These are phyloP conservation scores for Trametes villosa DNA, from an alignment of 768 basidiomycete genomes.

Conservation along the genomic window DNA sequence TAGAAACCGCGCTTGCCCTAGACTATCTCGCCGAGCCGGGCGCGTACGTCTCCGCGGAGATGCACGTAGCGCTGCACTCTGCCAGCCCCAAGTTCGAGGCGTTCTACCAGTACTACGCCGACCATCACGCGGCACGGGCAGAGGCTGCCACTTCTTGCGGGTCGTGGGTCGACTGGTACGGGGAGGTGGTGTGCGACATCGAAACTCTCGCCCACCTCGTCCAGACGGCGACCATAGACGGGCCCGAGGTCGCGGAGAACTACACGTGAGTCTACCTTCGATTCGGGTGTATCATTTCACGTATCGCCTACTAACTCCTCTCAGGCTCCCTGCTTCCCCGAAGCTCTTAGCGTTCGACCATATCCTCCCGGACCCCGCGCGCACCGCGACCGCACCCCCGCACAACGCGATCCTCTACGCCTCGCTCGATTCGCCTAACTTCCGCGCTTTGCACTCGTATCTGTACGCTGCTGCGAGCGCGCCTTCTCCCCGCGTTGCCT, in stretches of 20 bases:
- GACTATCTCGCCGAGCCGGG: conserved; percentile 55
- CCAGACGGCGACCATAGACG: conserved; percentile 53
- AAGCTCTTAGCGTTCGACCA: conserved; percentile 80
- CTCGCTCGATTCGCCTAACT: conserved; percentile 63
- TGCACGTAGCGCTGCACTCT: conserved; percentile 78
- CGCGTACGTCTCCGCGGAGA: conserved; percentile 60
- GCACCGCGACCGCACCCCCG: conserved; percentile 49
- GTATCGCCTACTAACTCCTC: background rate
- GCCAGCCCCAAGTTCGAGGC: conserved; percentile 84
- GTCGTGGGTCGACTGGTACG: conserved; percentile 89
- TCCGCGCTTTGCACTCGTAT: conserved; percentile 70
- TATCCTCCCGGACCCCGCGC: conserved; percentile 55
- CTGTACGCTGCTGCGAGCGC: conserved; percentile 55
- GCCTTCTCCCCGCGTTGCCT: conserved; percentile 58
- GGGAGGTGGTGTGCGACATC: conserved; percentile 68
- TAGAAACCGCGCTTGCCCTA: conserved; percentile 53
- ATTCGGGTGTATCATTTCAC: background rate
- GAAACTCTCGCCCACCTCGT: conserved; percentile 59
- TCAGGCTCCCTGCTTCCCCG: conserved; percentile 44
- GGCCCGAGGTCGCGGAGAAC: conserved; percentile 29
- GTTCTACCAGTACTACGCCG: conserved; percentile 73
- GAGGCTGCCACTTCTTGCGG: conserved; percentile 48
- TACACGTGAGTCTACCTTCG: conserved; percentile 14
- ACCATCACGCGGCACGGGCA: conserved; percentile 32
- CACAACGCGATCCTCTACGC: conserved; percentile 82